phyloP scores from a whole-genome alignment of 148 eudicot species.

The Camellia granthamiana region DNA sequence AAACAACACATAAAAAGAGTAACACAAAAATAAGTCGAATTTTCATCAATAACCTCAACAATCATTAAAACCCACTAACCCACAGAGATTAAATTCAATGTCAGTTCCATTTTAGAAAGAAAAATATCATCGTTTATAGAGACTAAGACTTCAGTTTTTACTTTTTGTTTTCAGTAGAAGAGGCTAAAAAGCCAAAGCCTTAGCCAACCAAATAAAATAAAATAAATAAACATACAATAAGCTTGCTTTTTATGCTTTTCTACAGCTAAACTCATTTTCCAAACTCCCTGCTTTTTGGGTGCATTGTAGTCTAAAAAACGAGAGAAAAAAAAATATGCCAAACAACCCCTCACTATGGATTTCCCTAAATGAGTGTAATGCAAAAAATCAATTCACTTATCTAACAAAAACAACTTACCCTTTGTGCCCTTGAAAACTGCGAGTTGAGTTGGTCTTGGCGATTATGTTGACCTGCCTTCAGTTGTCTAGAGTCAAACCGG shows the following conservation, averaged over 20 bases:
- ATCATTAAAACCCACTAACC: neutral
- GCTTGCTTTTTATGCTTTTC: too few relatives aligned
- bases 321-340: too few relatives aligned
- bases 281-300: too few relatives aligned
- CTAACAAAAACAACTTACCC: slow-evolving; percentile 36
- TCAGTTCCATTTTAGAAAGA: neutral
- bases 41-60: neutral
- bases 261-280: too few relatives aligned
- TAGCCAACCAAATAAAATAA: too few relatives aligned
- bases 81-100: neutral
- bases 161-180: too few relatives aligned
- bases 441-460: slow-evolving; percentile 52
- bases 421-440: slow-evolving; percentile 52
- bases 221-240: too few relatives aligned
- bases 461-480: slow-evolving; percentile 38
- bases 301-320: too few relatives aligned
- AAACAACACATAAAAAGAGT: neutral
- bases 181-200: too few relatives aligned
- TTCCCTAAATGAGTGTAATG: neutral
- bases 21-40: neutral
- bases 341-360: neutral
- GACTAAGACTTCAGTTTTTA: too few relatives aligned
- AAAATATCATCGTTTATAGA: neutral
- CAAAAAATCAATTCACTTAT: neutral
- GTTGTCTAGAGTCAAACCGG: slow-evolving; percentile 41